Evolutionary conservation across 768 basidiomycete genomes (phyloP).

Genomic region (Boletus patriciae): DNA sequence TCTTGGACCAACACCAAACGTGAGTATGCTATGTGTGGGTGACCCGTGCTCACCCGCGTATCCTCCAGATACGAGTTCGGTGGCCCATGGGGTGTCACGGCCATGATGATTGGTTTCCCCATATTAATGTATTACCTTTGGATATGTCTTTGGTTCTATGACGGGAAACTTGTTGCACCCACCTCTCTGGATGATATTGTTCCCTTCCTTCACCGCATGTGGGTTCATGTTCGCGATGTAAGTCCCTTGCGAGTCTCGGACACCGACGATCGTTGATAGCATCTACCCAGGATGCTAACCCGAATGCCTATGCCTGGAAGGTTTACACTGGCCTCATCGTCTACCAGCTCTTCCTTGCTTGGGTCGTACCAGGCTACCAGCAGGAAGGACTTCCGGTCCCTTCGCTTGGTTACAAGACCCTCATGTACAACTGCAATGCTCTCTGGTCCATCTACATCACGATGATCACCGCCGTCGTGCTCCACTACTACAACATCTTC

Average conservation of each 20-base stretch:
- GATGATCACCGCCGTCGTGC: slow-evolving; percentile 65
- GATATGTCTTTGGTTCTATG: slow-evolving; percentile 96
- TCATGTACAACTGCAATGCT: slow-evolving; percentile 98
- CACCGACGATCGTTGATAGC: not conserved
- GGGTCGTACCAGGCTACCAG: slow-evolving; percentile 85
- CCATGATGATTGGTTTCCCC: slow-evolving; percentile 95
- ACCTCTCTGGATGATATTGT: slow-evolving; percentile 63
- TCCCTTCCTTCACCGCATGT: slow-evolving; percentile 82
- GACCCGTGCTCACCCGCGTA: slow-evolving; percentile 5
- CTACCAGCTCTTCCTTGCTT: slow-evolving; percentile 88
- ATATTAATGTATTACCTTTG: slow-evolving; percentile 98
- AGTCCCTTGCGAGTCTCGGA: slow-evolving; percentile 21
- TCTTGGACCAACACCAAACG: slow-evolving; percentile 69
- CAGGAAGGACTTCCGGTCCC: slow-evolving; percentile 97
- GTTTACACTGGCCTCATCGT: slow-evolving; percentile 87
- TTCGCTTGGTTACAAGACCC: slow-evolving; percentile 86
- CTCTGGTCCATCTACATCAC: slow-evolving; percentile 82
- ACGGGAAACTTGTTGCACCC: slow-evolving; percentile 77
- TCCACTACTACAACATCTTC: slow-evolving; percentile 83
- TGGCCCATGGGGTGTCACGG: slow-evolving; percentile 85
- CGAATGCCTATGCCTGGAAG: slow-evolving; percentile 84
- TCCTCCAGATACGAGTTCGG: slow-evolving; percentile 87
- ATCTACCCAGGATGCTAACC: slow-evolving; percentile 75
- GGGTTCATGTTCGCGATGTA: slow-evolving; percentile 80
- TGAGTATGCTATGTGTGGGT: slow-evolving; percentile 30